Base-by-base conservation (phyloP, 805 yeast species). In the Barnettozyma populi region DNA sequence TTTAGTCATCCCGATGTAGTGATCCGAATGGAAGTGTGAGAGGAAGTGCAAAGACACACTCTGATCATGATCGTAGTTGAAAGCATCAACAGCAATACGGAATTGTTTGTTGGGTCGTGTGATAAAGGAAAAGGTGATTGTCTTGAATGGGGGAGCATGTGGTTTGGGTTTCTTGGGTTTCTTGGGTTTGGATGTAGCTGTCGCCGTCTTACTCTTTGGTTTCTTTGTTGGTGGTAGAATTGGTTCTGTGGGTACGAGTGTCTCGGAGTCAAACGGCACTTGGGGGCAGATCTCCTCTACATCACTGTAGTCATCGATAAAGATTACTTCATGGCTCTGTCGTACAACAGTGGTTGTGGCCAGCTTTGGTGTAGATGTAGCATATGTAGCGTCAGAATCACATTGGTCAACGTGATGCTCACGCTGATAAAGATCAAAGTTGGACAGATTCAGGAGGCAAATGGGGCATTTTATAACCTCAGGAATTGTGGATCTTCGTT, bases 11-110 rank as follows among this genome's bases (percentile, higher is more conserved):
- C 99, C 98, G 4, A 88, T 89, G 60, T 94, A 94, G 62, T 94
- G 99, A 62, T 94, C 99, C 0, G 96, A 72, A 64, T 94, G 99
- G 68, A 86, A 92, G 68, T 94, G 99, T 0, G 89, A 76, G 23
- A 86, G 65, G 52, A 84, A 78, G 63, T 85, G 86, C 38, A 72
- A 70, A 2, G 64, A 51, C 6, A 84, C 75, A 1, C 9, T 16
- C 20, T 65, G 61, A 0, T 67, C 68, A 51, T 76, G 71, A 9
- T 39, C 34, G 8, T 72, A 68, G 54, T 58, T 74, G 67, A 64
- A 85, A 79, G 90, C 90, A 66, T 85, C 94, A 23, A 85, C 87
- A 0, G 82, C 76, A 2, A 78, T 55, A 47, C 72, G 67, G 19
- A 41, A 35, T 10, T 18, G 21, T 5, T 25, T 7, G 2, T 29